phyloP scores from a whole-genome alignment of 176 grass and related monocot species.

The Miscanthus lutarioriparius region DNA sequence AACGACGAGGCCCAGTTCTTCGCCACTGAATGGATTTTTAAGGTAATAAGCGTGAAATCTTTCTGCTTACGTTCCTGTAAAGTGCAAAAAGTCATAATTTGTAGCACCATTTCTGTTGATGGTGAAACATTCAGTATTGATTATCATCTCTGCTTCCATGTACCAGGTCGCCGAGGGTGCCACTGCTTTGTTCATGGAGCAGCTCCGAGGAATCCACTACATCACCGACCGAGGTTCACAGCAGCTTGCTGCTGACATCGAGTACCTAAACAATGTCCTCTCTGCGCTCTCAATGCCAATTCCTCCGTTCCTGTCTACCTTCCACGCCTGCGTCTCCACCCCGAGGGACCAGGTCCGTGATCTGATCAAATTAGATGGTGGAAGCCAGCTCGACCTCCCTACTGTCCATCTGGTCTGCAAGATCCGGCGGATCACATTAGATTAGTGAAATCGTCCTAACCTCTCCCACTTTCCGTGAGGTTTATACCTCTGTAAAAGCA shows the following conservation, averaged over 20 bases:
- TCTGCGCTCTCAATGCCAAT: slow-evolving; percentile 89
- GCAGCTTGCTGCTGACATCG: slow-evolving; percentile 89
- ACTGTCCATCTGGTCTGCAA: slow-evolving; percentile 87
- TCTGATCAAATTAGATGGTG: slow-evolving; percentile 64
- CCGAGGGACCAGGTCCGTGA: slow-evolving; percentile 70
- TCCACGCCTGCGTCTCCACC: slow-evolving; percentile 68
- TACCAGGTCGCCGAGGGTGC: slow-evolving; percentile 86
- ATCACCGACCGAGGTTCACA: slow-evolving; percentile 75
- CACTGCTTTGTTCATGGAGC: slow-evolving; percentile 90
- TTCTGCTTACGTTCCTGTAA: background rate
- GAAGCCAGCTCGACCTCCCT: slow-evolving; percentile 71
- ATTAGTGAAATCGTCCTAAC: slow-evolving; percentile 33
- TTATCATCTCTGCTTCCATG: slow-evolving; percentile 4
- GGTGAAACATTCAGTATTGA: background rate
- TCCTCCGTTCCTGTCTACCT: slow-evolving; percentile 76
- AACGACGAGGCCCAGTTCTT: slow-evolving; percentile 96
- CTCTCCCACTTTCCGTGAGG: background rate
- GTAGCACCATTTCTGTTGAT: background rate
- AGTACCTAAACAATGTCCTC: slow-evolving; percentile 92
- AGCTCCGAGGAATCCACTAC: slow-evolving; percentile 83
- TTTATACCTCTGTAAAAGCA: slow-evolving; percentile 9
- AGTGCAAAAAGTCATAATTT: background rate
- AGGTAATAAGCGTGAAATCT: slow-evolving; percentile 42
- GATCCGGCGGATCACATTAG: slow-evolving; percentile 80
- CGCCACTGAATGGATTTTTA: slow-evolving; percentile 97